phyloP scores from a whole-genome alignment of 2,329 filamentous ascomycete species.

The Ampelomyces quisqualis region DNA sequence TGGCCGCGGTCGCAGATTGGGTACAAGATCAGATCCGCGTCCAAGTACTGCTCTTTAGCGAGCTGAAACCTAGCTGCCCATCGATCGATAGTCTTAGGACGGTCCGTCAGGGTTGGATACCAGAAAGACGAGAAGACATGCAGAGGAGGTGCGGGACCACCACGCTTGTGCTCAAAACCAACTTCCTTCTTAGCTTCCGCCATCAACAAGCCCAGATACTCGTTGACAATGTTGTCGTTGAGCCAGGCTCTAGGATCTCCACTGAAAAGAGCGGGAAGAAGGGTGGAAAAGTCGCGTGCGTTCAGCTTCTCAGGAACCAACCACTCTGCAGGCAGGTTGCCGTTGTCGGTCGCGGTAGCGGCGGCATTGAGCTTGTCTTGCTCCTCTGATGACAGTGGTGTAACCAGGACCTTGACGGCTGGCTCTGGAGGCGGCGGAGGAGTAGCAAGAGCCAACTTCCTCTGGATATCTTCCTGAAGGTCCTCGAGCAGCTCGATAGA shows the following conservation, averaged over 20 bases:
- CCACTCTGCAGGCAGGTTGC: constrained; percentile 11
- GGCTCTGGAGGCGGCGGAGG: constrained; percentile 10
- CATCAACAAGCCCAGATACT: constrained; percentile 62
- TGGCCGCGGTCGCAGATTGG: constrained; percentile 66
- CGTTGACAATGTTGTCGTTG: constrained; percentile 75
- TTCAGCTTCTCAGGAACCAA: constrained; percentile 46
- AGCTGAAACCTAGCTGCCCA: constrained; percentile 49
- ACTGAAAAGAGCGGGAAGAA: constrained; percentile 46
- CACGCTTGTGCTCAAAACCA: constrained; percentile 56
- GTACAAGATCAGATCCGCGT: constrained; percentile 67
- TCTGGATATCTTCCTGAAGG: constrained; percentile 16
- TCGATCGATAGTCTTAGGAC: constrained; percentile 41
- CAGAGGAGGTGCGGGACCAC: constrained; percentile 60
- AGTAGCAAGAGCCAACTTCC: constrained; percentile 14
- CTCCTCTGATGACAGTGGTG: constrained; percentile 21
- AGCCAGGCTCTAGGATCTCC: constrained; percentile 62
- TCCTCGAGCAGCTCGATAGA: constrained; percentile 26
- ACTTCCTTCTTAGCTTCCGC: constrained; percentile 58
- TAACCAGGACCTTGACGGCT: constrained; percentile 19
- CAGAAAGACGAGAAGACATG: constrained; percentile 67
- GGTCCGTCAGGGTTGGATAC: constrained; percentile 54
- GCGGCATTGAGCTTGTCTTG: constrained; percentile 12
- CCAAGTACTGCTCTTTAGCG: constrained; percentile 57
- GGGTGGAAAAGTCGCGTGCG: constrained; percentile 62
- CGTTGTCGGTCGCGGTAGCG: constrained; percentile 16